A percentile compares a stretch with the other conserved stretches of the same genome.
These are phyloP conservation scores for Rostrohypoxylon terebratum DNA, from an alignment of 495 filamentous ascomycete species.

Conservation along the genomic window DNA sequence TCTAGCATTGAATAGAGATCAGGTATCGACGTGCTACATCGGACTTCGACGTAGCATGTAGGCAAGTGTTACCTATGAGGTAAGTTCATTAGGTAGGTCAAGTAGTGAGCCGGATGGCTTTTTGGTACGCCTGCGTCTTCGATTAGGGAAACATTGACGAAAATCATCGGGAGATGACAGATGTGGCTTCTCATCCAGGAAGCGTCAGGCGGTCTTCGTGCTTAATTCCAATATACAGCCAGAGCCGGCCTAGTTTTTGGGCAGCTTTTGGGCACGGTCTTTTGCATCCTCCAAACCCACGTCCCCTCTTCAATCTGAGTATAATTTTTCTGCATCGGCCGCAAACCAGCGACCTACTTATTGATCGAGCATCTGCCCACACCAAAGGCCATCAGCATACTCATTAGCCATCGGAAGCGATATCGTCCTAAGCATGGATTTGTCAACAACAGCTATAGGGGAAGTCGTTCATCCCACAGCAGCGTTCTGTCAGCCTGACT, in stretches of 20 bases:
- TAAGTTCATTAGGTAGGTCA: constrained; percentile 15
- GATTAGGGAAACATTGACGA: constrained; percentile 17
- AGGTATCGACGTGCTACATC: constrained; percentile 33
- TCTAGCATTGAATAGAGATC: constrained; percentile 10
- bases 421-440: constrained; percentile 52
- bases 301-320: constrained; percentile 17
- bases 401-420: constrained; percentile 17
- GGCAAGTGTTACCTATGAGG: constrained; percentile 3
- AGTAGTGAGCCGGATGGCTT: not conserved
- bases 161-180: constrained; percentile 22
- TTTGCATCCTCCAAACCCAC: constrained; percentile 26
- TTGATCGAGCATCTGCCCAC: constrained; percentile 1
- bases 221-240: constrained; percentile 7
- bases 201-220: constrained; percentile 17
- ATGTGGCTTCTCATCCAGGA: constrained; percentile 14
- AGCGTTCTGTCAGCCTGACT: constrained; percentile 49
- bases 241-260: constrained; percentile 18
- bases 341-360: constrained; percentile 6
- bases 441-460: constrained; percentile 56
- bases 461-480: constrained; percentile 64
- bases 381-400: constrained; percentile 5
- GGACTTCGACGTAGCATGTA: constrained; percentile 22
- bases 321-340: not conserved
- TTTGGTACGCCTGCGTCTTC: constrained; percentile 5
- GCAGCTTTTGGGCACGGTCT: constrained; percentile 33